phyloP scores from a whole-genome alignment of 2,329 filamentous ascomycete genomes.

The Madurella fahalii region DNA sequence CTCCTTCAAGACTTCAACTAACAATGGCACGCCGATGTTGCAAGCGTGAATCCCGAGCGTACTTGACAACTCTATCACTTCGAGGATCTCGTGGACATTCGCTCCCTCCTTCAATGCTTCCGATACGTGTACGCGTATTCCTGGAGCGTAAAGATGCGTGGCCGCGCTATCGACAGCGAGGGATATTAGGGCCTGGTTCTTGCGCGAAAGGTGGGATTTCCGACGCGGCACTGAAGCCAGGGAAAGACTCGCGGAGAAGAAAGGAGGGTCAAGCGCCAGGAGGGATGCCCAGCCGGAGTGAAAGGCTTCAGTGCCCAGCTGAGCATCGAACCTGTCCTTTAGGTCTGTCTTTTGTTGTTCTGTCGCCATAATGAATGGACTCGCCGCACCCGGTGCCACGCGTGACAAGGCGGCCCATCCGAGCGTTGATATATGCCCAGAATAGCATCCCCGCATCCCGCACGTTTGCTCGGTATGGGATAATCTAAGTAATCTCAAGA shows the following conservation, averaged over 20 bases:
- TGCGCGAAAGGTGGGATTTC: conserved; percentile 34
- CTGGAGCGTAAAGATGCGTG: conserved; percentile 42
- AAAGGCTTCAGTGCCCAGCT: conserved; percentile 22
- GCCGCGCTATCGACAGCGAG: conserved; percentile 41
- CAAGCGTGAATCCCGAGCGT: conserved; percentile 45
- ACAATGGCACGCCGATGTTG: conserved; percentile 43
- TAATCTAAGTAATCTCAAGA: no score
- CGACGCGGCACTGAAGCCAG: conserved; percentile 26
- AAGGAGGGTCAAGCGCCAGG: conserved; percentile 23
- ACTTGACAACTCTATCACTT: conserved; percentile 40
- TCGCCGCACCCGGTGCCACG: no score
- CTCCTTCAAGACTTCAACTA: conserved; percentile 44
- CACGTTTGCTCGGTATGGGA: no score
- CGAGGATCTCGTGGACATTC: conserved; percentile 39
- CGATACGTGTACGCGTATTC: conserved; percentile 38
- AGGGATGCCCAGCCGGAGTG: conserved; percentile 29
- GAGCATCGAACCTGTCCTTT: conserved; percentile 19
- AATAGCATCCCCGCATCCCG: no score
- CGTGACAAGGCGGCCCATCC: no score
- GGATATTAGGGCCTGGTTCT: conserved; percentile 40
- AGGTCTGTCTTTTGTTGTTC: conserved; percentile 18
- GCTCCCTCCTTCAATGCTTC: conserved; percentile 39
- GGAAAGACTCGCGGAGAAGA: conserved; percentile 27
- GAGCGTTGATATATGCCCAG: no score
- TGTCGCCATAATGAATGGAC: conserved; percentile 16